A percentile compares a stretch with the other conserved stretches of the same genome.
phyloP scores from a whole-genome alignment of 2,329 filamentous ascomycete genomes.

The Aspergillus piperis region DNA sequence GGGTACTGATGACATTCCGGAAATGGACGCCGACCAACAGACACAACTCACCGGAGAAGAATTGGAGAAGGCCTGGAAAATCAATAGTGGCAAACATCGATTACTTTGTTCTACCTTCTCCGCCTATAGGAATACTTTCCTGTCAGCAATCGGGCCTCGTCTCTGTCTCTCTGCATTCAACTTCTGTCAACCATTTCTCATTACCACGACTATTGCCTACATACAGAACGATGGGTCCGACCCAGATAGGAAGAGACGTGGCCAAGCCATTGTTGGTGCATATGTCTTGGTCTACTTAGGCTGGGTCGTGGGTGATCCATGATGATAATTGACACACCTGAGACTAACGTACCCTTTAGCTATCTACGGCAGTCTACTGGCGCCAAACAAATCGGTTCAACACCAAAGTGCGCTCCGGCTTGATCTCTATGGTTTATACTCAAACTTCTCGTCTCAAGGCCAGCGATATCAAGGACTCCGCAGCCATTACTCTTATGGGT shows the following conservation, averaged over 20 bases:
- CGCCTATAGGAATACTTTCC: neutral
- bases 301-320: constrained; percentile 30
- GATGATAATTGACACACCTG: neutral
- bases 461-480: constrained; percentile 36
- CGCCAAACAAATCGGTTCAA: constrained; percentile 31
- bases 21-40: neutral
- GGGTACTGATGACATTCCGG: neutral
- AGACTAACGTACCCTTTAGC: constrained; percentile 8
- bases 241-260: constrained; percentile 13
- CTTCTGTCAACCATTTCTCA: constrained; percentile 36
- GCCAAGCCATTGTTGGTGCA: constrained; percentile 35
- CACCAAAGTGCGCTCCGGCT: constrained; percentile 32
- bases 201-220: constrained; percentile 4
- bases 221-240: too few species aligned
- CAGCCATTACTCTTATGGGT: constrained; percentile 49
- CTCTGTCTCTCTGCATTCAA: constrained; percentile 9
- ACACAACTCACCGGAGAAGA: neutral
- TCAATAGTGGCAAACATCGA: neutral
- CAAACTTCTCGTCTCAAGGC: constrained; percentile 43
- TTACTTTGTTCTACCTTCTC: neutral
- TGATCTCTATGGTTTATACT: constrained; percentile 46
- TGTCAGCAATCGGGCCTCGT: neutral
- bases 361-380: constrained; percentile 26
- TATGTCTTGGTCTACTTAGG: constrained; percentile 35
- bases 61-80: neutral